Conservation (phyloP, 164 flowering plant species). For the Dillenia turbinata region DNA sequence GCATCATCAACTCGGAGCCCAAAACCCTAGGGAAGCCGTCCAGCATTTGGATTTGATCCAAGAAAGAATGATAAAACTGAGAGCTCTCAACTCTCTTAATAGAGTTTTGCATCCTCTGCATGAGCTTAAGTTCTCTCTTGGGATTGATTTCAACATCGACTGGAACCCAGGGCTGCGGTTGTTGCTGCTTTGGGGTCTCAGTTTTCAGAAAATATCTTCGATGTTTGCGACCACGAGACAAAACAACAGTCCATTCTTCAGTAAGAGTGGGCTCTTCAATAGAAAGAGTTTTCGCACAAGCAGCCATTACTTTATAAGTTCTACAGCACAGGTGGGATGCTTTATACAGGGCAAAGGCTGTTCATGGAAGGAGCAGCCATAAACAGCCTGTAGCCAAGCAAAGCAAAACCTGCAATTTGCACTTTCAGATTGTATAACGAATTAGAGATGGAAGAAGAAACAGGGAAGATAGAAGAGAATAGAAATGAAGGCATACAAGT, state of each 20-base stretch:
- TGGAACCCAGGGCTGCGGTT: conserved; percentile 44
- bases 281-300: conserved; percentile 13
- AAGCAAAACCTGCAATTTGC: too few species aligned
- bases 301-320: too few species aligned
- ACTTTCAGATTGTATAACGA: too few species aligned
- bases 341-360: too few species aligned
- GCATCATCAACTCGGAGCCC: conserved; percentile 47
- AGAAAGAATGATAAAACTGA: conserved; percentile 33
- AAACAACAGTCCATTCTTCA: conserved; percentile 68
- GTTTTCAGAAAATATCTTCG: conserved; percentile 16
- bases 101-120: conserved; percentile 49
- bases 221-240: conserved; percentile 54
- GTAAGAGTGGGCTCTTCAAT: conserved; percentile 4
- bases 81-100: conserved; percentile 53
- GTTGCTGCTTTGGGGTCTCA: conserved; percentile 16
- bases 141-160: conserved; percentile 38
- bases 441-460: too few species aligned
- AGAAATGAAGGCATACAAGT: too few species aligned
- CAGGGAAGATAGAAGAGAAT: too few species aligned
- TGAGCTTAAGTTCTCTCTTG: conserved; percentile 36
- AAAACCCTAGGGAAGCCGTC: conserved; percentile 30
- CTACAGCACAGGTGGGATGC: too few species aligned
- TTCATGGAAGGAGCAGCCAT: too few species aligned
- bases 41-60: conserved; percentile 41
- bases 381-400: too few species aligned